Evolutionary conservation across 192 early-diverging fungal species (phyloP).

Genomic region (Backusella psychrophila): DNA sequence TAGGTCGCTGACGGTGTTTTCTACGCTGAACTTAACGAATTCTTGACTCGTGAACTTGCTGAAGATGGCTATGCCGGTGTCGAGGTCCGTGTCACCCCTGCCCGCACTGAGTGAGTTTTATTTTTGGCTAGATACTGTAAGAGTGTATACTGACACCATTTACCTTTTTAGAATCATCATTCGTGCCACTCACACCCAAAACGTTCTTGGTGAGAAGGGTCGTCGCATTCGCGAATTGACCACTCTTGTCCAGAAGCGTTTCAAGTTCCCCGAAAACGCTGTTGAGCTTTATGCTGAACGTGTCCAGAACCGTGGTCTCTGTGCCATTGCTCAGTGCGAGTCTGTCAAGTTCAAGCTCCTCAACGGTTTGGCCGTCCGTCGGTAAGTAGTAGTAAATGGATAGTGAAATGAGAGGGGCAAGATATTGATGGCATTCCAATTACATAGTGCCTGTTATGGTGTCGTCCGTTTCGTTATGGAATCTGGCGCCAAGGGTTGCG

Average conservation of each 20-base stretch:
- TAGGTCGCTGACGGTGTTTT: slow-evolving; percentile 98
- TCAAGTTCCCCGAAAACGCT: slow-evolving; percentile 98
- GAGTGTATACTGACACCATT: too few relatives aligned
- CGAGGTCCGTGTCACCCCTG: slow-evolving; percentile 98
- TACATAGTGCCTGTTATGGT: slow-evolving; percentile 98
- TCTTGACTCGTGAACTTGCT: slow-evolving; percentile 96
- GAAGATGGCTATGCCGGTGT: slow-evolving; percentile 99
- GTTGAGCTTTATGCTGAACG: slow-evolving; percentile 99
- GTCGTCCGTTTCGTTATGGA: slow-evolving; percentile 99
- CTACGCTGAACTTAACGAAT: slow-evolving; percentile 99
- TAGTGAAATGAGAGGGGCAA: too few relatives aligned
- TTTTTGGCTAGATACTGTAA: too few relatives aligned
- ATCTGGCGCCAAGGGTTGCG: slow-evolving; percentile 98
- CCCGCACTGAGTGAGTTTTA: slow-evolving; percentile 82
- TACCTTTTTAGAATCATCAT: slow-evolving; percentile 75
- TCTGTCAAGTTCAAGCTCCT: slow-evolving; percentile 98
- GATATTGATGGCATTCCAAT: too few relatives aligned
- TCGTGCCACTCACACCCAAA: too few relatives aligned
- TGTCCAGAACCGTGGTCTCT: slow-evolving; percentile 96
- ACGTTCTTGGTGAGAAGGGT: slow-evolving; percentile 98
- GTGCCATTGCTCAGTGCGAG: slow-evolving; percentile 98
- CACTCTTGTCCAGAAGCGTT: slow-evolving; percentile 98
- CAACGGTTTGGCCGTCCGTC: slow-evolving; percentile 93
- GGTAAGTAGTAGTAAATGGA: too few relatives aligned
- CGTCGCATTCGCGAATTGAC: slow-evolving; percentile 98